Base-by-base conservation (phyloP, 345 rosid species). In the Gossypium longicalyx region DNA sequence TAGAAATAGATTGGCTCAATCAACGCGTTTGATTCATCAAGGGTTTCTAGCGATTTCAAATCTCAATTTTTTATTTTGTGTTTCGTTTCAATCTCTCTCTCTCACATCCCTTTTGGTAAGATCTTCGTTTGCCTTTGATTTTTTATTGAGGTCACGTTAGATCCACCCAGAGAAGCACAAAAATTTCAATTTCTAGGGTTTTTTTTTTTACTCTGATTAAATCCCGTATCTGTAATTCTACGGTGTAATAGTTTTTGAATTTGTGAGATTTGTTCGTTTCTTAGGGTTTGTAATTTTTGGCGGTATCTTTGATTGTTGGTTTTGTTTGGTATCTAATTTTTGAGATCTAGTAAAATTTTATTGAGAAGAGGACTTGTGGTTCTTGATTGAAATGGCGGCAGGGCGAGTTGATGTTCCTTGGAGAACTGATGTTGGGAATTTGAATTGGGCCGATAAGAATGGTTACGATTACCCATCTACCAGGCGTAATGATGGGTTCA, bases 381-480 rank as follows among this genome's bases (percentile, higher is more conserved):
- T 69, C 25, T 69, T 69, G 17, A 19, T 69, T 69, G 59, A 19
- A 29, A 51, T 69, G 73, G 73, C 73, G 60, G 45, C 73, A 69
- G 73, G 73, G 25, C 73, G 73, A 27, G 73, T 51, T 17, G 73
- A 27, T 69, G 45, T 51, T 51, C 16, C 43, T 2, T 51, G 73
- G 60, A 51, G 60, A 51, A 51, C 11, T 52, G 59, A 29, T 69
- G 45, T 51, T 69, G 73, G 54, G 59, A 51, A 51, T 27, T 52
- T 51, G 45, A 27, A 27, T 51, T 44, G 73, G 60, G 25, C 9
- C 25, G 2, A 8, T 69, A 69, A 51, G 25, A 69, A 51, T 27
- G 73, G 25, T 27, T 27, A 9, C 22, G 19, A 17, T 51, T 3
- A 5, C 59, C 23, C 60, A 51, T 69, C 25, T 27, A 27, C n/a